Conservation (phyloP, 2,329 filamentous ascomycete species). For the Fusarium acutatum region DNA sequence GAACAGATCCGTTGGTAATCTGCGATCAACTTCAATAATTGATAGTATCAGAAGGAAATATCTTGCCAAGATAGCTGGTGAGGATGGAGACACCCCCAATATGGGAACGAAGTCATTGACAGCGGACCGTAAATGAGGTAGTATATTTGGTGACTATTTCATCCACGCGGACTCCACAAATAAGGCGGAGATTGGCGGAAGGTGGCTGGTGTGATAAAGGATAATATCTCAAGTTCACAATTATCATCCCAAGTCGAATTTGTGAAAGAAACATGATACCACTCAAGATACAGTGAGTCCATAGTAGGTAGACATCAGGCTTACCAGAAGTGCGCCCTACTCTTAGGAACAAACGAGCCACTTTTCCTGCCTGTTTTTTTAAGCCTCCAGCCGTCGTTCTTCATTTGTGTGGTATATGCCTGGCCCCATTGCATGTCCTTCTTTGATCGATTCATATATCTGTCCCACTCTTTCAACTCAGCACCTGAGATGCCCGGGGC, state of each 20-base stretch:
- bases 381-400: background rate
- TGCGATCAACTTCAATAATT: background rate
- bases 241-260: background rate
- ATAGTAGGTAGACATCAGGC: too few relatives aligned
- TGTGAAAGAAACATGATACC: background rate
- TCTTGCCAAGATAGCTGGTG: background rate
- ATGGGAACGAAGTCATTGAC: background rate
- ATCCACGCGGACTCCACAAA: too few relatives aligned
- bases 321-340: background rate
- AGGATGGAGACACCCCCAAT: accelerated
- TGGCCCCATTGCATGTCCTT: background rate
- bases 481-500: background rate
- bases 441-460: background rate
- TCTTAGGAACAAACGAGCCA: background rate
- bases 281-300: too few relatives aligned
- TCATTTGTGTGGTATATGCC: background rate
- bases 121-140: background rate
- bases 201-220: too few relatives aligned
- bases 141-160: too few relatives aligned
- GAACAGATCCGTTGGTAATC: accelerated
- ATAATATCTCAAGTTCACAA: background rate
- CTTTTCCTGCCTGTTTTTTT: background rate
- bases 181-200: too few relatives aligned
- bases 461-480: background rate
- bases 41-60: background rate